Conservation (phyloP, 768 basidiomycete genomes). For the Lactarius hengduanensis region DNA sequence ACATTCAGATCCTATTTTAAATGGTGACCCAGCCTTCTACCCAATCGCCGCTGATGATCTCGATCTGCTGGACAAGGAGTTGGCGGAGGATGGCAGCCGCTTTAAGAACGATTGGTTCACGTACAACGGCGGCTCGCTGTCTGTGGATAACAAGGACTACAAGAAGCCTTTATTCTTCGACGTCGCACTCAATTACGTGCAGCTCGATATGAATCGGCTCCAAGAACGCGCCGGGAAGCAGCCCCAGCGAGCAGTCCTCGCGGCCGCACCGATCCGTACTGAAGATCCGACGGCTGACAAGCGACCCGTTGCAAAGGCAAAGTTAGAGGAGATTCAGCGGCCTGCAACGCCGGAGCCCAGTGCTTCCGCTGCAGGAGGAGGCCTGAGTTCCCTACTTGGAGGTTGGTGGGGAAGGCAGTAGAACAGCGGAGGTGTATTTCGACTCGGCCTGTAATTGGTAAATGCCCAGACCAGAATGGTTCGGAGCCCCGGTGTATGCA, state of each 20-base stretch:
- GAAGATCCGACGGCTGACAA: constrained; percentile 41
- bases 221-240: constrained; percentile 68
- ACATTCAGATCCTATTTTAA: constrained; percentile 46
- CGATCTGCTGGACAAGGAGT: constrained; percentile 50
- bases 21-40: constrained; percentile 50
- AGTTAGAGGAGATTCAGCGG: constrained; percentile 53
- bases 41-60: constrained; percentile 47
- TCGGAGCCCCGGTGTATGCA: background rate
- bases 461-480: background rate
- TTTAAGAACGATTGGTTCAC: constrained; percentile 79
- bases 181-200: constrained; percentile 89
- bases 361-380: constrained; percentile 41
- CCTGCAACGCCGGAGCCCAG: constrained; percentile 50
- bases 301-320: constrained; percentile 52
- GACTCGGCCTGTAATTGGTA: background rate
- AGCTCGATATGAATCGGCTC: constrained; percentile 78
- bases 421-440: background rate
- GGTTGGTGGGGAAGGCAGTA: constrained; percentile 76
- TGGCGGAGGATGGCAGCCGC: constrained; percentile 47
- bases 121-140: constrained; percentile 62
- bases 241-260: constrained; percentile 32
- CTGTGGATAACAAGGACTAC: constrained; percentile 46
- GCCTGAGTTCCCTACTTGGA: constrained; percentile 66
- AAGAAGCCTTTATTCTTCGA: constrained; percentile 94
- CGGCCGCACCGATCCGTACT: constrained; percentile 30